A percentile compares a stretch with the other conserved stretches of the same genome.
These are phyloP conservation scores for Schwanniomyces pseudopolymorphus DNA, from an alignment of 805 yeast genomes.

Conservation along the genomic window DNA sequence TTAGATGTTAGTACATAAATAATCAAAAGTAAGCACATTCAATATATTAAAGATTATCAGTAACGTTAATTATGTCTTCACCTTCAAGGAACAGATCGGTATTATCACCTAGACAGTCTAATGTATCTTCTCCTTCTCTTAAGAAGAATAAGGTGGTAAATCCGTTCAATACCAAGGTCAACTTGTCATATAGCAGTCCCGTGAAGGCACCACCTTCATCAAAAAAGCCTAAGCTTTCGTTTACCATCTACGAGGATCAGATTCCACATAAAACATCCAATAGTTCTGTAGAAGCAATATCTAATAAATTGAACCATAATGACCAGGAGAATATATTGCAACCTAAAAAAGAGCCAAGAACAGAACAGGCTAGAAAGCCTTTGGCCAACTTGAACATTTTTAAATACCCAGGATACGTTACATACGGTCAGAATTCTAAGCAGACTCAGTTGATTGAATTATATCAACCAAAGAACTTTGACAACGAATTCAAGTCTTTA, in stretches of 20 bases:
- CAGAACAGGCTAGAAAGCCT: conserved; percentile 18
- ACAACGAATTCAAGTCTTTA: conserved; percentile 26
- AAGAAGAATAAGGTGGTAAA: conserved; percentile 8
- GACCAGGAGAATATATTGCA: conserved; percentile 45
- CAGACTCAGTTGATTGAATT: conserved; percentile 21
- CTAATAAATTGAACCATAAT: conserved; percentile 24
- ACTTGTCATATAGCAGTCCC: neutral
- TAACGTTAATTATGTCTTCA: conserved; percentile 9
- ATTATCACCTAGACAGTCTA: conserved; percentile 23
- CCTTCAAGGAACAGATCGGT: conserved; percentile 17
- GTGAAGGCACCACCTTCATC: conserved; percentile 6
- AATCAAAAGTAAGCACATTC: neutral
- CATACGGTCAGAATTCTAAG: conserved; percentile 5
- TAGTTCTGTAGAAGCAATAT: conserved; percentile 1
- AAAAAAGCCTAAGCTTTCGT: conserved; percentile 15
- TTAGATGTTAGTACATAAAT: neutral
- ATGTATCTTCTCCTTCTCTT: conserved; percentile 14
- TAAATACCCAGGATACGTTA: conserved; percentile 30
- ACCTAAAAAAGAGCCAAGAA: conserved; percentile 19
- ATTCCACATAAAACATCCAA: neutral
- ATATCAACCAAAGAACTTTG: conserved; percentile 29
- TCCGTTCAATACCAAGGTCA: conserved; percentile 4
- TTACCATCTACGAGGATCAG: conserved; percentile 22
- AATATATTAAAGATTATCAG: neutral
- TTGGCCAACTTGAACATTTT: conserved; percentile 27